phyloP scores from a whole-genome alignment of 495 filamentous ascomycete species.

The Cercophora newfieldiana region DNA sequence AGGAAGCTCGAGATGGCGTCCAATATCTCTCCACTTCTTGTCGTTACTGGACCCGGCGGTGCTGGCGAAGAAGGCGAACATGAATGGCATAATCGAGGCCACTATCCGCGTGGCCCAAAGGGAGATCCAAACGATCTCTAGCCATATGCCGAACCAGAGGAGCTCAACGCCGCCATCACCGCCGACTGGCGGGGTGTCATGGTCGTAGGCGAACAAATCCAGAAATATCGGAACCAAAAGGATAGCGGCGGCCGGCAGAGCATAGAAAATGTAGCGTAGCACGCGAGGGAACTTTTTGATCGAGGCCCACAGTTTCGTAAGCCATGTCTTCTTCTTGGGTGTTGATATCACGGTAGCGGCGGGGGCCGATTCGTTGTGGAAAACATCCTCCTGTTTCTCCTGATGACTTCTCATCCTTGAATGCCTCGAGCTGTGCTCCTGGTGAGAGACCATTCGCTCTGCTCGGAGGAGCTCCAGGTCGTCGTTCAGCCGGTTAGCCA shows the following conservation, averaged over 20 bases:
- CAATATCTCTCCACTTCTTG: conserved; percentile 94
- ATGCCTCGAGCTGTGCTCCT: conserved; percentile 42
- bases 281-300: conserved; percentile 75
- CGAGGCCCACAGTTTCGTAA: conserved; percentile 46
- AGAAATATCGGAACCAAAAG: conserved; percentile 81
- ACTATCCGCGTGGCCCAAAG: conserved; percentile 82
- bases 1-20: conserved; percentile 81
- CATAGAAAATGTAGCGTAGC: conserved; percentile 85
- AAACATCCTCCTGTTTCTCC: conserved; percentile 73
- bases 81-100: conserved; percentile 69
- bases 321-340: conserved; percentile 63
- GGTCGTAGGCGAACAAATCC: conserved; percentile 63
- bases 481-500: conserved; percentile 74
- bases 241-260: conserved; percentile 70
- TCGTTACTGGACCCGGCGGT: conserved; percentile 77
- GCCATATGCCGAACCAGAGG: conserved; percentile 93
- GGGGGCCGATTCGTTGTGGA: conserved; percentile 61
- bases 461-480: conserved; percentile 81
- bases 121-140: conserved; percentile 90
- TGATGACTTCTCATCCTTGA: conserved; percentile 40
- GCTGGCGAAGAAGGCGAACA: conserved; percentile 66
- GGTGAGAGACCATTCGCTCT: conserved; percentile 68
- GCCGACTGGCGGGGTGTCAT: conserved; percentile 42
- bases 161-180: conserved; percentile 75
- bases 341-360: conserved; percentile 47